These are phyloP conservation scores for Termitomyces sp. DNA, from an alignment of 768 basidiomycete genomes.

Conservation along the genomic window DNA sequence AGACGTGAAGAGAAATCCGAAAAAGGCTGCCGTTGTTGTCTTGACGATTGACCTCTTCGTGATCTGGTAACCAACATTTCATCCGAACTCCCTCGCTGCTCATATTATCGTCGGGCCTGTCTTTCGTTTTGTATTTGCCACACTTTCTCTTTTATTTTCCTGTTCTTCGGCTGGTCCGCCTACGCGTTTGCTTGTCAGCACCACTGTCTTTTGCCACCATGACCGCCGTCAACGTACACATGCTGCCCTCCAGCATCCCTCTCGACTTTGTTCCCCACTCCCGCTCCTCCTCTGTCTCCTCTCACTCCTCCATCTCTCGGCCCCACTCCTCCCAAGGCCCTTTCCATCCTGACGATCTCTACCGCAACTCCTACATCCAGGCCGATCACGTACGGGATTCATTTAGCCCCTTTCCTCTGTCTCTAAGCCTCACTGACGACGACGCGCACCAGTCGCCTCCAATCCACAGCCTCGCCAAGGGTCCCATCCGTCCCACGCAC, in stretches of 20 bases:
- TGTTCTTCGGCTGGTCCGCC: conserved; percentile 60
- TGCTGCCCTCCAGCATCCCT: conserved; percentile 63
- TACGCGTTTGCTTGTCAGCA: conserved; percentile 25
- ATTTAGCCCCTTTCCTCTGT: conserved; percentile 5
- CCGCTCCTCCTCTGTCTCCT: conserved; percentile 74
- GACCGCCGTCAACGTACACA: conserved; percentile 74
- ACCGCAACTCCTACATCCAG: conserved; percentile 58
- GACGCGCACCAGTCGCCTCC: conserved; percentile 51
- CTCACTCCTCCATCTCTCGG: conserved; percentile 69
- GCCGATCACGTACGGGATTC: conserved; percentile 40
- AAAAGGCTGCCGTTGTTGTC: conserved; percentile 31
- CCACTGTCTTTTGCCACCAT: conserved; percentile 45
- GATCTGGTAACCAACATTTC: conserved; percentile 33
- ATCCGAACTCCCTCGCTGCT: conserved; percentile 26
- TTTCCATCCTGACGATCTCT: conserved; percentile 65
- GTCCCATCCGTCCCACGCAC: conserved; percentile 71
- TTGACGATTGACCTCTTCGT: conserved; percentile 34
- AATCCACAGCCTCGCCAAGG: conserved; percentile 74
- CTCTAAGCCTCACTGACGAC: neutral
- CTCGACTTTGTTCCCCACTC: conserved; percentile 79
- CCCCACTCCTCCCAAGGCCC: conserved; percentile 76
- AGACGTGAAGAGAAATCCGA: conserved; percentile 5
- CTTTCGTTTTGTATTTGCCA: conserved; percentile 24
- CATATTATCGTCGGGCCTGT: conserved; percentile 33
- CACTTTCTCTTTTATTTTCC: conserved; percentile 22